A percentile compares a stretch with the other conserved stretches of the same genome.
Conservation (phyloP, 75 land plant species). For the Sequoiadendron giganteum region DNA sequence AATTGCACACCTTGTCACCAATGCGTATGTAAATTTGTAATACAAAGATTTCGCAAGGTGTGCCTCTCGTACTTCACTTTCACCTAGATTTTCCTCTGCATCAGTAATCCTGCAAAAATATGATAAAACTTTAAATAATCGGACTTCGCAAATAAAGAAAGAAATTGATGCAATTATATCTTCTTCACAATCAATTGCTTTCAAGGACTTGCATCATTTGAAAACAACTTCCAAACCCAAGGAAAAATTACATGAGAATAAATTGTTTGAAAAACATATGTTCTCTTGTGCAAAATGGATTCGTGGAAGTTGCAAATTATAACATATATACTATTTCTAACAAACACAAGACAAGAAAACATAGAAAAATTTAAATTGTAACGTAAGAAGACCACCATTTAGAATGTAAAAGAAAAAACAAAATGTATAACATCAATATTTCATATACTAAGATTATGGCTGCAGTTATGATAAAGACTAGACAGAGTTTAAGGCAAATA, state of each 20-base stretch:
- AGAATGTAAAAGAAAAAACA: background rate
- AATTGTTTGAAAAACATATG: background rate
- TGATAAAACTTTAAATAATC: background rate
- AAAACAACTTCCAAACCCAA: background rate
- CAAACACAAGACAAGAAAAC: background rate
- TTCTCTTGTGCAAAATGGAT: background rate
- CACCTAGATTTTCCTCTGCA: constrained; percentile 97
- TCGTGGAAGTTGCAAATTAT: background rate
- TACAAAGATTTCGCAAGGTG: constrained; percentile 83
- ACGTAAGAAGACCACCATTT: background rate
- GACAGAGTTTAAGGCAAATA: background rate
- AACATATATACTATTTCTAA: background rate
- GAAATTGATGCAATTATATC: background rate
- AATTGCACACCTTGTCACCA: constrained; percentile 68
- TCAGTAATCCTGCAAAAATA: constrained; percentile 66
- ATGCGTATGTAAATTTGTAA: constrained; percentile 80
- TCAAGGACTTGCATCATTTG: background rate
- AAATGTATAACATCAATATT: background rate
- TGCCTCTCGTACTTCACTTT: constrained; percentile 98
- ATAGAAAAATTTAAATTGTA: background rate
- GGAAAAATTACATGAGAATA: background rate
- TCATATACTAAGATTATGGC: background rate
- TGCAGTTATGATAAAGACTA: background rate
- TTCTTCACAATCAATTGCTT: background rate
- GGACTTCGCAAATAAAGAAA: background rate